Base-by-base conservation (phyloP, 2,329 filamentous ascomycete species). In the Seiridium cupressi region DNA sequence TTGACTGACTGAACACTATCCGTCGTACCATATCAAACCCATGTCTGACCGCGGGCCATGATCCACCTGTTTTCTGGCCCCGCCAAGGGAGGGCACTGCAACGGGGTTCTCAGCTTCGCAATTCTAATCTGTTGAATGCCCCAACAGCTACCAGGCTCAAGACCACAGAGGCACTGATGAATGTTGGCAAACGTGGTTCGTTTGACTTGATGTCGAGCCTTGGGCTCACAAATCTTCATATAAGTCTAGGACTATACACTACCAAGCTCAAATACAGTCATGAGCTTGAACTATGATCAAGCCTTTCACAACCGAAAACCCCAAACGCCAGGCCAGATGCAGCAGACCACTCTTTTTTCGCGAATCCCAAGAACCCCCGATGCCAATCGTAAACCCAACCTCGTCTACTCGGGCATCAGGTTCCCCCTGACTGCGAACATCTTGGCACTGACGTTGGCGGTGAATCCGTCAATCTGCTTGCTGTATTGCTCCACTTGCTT, bases 401-500 rank as follows among this genome's bases (percentile, higher is more conserved):
- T 9, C 32, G 42, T 9, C 18, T 74, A 80, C 78, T 87, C 84
- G 51, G 86, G 85, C 70, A 87, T 73, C 67, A 89, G 74, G 75
- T 86, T 88, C 66, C 86, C 86, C 73, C 93, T 89, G 63, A 97
- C 92, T 44, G 93, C 93, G 76, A 99, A 99, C 94, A 99, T 97
- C 88, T 99, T 99, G 66, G 92, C 89, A 64, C 87, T 96, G 68
- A 96, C 90, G 65, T 88, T 89, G 59, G 95, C 93, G 53, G 94
- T 94, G 77, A 98, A 98, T 44, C 92, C 92, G 77, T 99, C 95
- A 61, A 98, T 91, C 81, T 98, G 95, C 80, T 93, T 90, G 72
- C 93, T 92, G 80, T 98, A 99, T 81, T 98, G 94, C 80, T 98
- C 93, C 59, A 97, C 93, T 81, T 99, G 95, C 78, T 93, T 87